Base-by-base conservation (phyloP, 371 early-diverging fungal species). In the Choanephora cucurbitarum region DNA sequence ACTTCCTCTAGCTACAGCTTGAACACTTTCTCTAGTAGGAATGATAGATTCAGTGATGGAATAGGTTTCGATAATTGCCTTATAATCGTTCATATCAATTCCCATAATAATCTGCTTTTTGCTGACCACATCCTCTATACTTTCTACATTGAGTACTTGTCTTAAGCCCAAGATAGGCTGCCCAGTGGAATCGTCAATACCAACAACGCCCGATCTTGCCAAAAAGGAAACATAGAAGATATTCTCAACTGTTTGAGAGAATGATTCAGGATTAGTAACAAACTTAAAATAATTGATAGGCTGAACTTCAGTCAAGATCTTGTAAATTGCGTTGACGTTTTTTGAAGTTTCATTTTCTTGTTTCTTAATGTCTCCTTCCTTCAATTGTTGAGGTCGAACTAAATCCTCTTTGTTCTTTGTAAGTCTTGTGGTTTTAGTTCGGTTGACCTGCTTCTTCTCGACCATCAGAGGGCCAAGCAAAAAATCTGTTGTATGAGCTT, bases 191-290 rank as follows among this genome's bases (percentile, higher is more conserved):
- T 84, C 88, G 54, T 88, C 87, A 21, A 97, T 86, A 46, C 69
- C 75, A 9, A 84, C 96, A 41, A 79, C 84, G 6, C 91, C 94
- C 48, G 92, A 95, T 46, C 92, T 81, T 15, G 95, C 83, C 42
- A 97, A 72, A 62, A 97, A 97, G 7, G 96, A 90, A 9, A 95
- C 79, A 60, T 95, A 94, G 61, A 97, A 97, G 49, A 96, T 78
- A 64, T 97, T 97, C 66, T 97, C 97, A 1, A 96, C 91, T 0
- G 95, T 89, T 72, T 96, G 96, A 4, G 90, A 81, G 65, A 95
- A 97, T 7, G 95, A 93, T 1, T 80, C 72, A 4, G 97, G 98
- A 69, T 97, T 95, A 51, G 93, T 75, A 39, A 96, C 82, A 67
- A 97, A 91, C 56, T 88, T 77, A 57, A 95, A 94, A 52, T 94